Evolutionary conservation across 306 rosid genomes (phyloP).

Genomic region (Delonix regia): DNA sequence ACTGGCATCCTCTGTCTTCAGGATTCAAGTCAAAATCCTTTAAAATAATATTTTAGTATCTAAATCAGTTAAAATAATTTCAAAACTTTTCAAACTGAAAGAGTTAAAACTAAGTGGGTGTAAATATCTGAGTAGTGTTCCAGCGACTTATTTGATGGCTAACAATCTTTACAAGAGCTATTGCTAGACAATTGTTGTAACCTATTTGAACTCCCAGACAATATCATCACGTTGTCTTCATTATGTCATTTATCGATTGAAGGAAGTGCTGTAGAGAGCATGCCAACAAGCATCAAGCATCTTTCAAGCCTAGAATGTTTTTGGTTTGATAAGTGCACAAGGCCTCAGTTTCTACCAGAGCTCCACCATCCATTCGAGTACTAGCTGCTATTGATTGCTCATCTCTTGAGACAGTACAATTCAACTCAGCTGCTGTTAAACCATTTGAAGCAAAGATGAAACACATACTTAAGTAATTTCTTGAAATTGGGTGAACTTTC

Average conservation of each 20-base stretch:
- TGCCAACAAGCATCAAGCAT: not conserved
- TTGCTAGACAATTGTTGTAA: not conserved
- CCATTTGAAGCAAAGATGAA: not conserved
- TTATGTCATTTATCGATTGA: not conserved
- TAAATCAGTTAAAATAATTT: too few relatives aligned
- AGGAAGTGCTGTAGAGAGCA: not conserved
- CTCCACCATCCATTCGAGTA: not conserved
- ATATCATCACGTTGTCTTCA: not conserved
- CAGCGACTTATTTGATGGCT: not conserved
- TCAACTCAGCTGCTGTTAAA: not conserved
- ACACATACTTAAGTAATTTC: not conserved
- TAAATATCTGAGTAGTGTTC: not conserved
- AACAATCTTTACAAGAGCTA: not conserved
- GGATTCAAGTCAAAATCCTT: too few relatives aligned
- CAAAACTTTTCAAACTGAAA: not conserved
- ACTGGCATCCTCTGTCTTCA: too few relatives aligned
- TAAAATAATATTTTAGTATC: too few relatives aligned
- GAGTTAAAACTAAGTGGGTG: rapidly evolving
- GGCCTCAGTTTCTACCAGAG: not conserved
- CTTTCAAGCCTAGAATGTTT: not conserved
- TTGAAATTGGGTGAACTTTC: not conserved
- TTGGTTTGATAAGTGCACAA: not conserved
- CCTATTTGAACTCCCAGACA: not conserved
- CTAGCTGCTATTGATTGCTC: not conserved
- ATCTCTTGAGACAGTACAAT: not conserved